These are phyloP conservation scores for Podaxis sp. DNA, from an alignment of 768 basidiomycete genomes.

Conservation along the genomic window DNA sequence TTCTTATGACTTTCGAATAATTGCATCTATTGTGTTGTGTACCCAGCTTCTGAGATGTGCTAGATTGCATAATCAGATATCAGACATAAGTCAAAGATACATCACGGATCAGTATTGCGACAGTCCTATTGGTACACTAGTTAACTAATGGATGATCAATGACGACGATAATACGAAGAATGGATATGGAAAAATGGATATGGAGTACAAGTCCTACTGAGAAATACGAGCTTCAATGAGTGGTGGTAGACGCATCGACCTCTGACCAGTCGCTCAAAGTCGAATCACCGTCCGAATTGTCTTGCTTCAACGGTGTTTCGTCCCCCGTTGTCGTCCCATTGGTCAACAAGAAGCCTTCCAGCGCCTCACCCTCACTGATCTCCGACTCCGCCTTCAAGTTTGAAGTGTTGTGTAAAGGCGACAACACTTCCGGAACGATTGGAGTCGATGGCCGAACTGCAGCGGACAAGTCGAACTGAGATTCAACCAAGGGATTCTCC, in stretches of 20 bases:
- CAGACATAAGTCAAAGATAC: too few relatives aligned
- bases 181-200: not conserved
- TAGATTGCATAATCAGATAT: not conserved
- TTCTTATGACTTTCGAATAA: not conserved
- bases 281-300: not conserved
- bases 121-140: too few relatives aligned
- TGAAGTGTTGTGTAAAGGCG: not conserved
- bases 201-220: not conserved
- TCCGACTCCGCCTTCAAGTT: not conserved
- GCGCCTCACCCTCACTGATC: not conserved
- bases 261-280: constrained; percentile 6
- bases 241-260: not conserved
- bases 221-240: not conserved
- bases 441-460: not conserved
- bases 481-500: not conserved
- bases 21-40: not conserved
- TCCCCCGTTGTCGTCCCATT: not conserved
- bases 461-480: not conserved
- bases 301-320: not conserved
- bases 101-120: too few relatives aligned
- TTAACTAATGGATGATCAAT: not conserved
- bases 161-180: not conserved
- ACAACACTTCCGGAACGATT: not conserved
- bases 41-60: not conserved
- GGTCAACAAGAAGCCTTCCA: not conserved